Evolutionary conservation across 495 filamentous ascomycete species (phyloP).

Genomic region (Penicillium salamii): DNA sequence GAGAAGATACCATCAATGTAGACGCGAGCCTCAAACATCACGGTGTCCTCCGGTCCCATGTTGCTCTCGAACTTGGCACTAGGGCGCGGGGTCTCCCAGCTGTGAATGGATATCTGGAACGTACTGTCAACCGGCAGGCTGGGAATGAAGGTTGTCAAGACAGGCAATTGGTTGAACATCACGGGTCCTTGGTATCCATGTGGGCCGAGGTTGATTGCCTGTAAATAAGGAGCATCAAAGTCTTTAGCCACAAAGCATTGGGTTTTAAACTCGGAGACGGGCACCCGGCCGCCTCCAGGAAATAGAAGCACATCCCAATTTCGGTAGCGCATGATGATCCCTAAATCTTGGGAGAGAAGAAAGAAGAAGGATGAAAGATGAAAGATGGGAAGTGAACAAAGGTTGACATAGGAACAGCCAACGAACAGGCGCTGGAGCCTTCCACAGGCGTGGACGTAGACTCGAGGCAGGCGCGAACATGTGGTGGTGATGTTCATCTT

Average conservation of each 20-base stretch:
- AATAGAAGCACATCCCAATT: slow-evolving; percentile 88
- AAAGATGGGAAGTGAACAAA: slow-evolving; percentile 7
- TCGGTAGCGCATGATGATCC: slow-evolving; percentile 67
- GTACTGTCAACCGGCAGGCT: slow-evolving; percentile 56
- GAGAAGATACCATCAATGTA: slow-evolving; percentile 67
- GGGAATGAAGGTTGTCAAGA: slow-evolving; percentile 74
- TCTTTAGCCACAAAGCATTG: slow-evolving; percentile 75
- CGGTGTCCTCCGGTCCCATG: slow-evolving; percentile 56
- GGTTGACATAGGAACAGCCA: slow-evolving; percentile 1
- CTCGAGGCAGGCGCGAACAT: too few relatives aligned
- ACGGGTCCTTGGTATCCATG: slow-evolving; percentile 25
- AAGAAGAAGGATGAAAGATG: neutral
- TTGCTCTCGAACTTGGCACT: slow-evolving; percentile 59
- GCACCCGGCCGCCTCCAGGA: slow-evolving; percentile 58
- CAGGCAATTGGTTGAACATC: slow-evolving; percentile 54
- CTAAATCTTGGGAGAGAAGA: too few relatives aligned
- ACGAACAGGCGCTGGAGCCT: neutral
- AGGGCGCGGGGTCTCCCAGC: slow-evolving; percentile 67
- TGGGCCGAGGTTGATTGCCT: slow-evolving; percentile 27
- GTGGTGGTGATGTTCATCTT: too few relatives aligned
- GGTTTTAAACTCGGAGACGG: slow-evolving; percentile 84
- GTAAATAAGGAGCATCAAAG: slow-evolving; percentile 40
- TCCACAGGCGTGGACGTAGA: too few relatives aligned
- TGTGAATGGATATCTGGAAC: slow-evolving; percentile 79
- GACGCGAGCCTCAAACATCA: slow-evolving; percentile 67